phyloP scores from a whole-genome alignment of 106 monocot genomes.

The Amphibolis antarctica region DNA sequence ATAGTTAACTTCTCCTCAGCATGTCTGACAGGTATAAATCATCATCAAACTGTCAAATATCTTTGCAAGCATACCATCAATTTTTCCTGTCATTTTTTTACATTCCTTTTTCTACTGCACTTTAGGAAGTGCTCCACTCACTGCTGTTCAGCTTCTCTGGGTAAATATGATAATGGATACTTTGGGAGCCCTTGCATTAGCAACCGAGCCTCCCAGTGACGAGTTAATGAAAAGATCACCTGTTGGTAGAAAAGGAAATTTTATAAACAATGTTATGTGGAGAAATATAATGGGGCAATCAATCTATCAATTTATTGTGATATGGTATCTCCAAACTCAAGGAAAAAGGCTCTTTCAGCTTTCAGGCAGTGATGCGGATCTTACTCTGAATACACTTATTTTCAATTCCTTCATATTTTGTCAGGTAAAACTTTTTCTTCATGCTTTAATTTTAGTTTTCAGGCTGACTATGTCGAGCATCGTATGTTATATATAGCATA shows the following conservation, averaged over 20 bases:
- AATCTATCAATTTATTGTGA: constrained; percentile 70
- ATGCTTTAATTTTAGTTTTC: neutral
- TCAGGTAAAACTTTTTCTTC: constrained; percentile 43
- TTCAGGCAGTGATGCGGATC: constrained; percentile 40
- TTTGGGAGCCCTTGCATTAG: constrained; percentile 86
- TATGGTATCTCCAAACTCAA: constrained; percentile 77
- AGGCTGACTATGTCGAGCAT: no score
- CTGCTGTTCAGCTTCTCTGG: constrained; percentile 94
- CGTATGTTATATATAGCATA: no score
- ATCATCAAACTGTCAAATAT: neutral
- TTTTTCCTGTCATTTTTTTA: constrained; percentile 2
- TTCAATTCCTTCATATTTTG: constrained; percentile 95
- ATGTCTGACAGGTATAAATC: constrained; percentile 63
- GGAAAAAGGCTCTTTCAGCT: constrained; percentile 57
- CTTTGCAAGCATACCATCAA: neutral
- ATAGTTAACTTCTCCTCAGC: constrained; percentile 86
- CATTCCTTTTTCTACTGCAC: neutral
- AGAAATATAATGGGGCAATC: constrained; percentile 91
- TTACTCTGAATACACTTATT: constrained; percentile 76
- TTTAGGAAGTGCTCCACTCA: constrained; percentile 75
- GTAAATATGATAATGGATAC: constrained; percentile 99
- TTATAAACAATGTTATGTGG: constrained; percentile 91
- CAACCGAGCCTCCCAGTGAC: constrained; percentile 79
- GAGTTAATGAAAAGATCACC: constrained; percentile 78
- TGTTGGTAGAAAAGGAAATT: constrained; percentile 76